Conservation (phyloP, 2,329 filamentous ascomycete genomes). For the Diplodia intermedia region DNA sequence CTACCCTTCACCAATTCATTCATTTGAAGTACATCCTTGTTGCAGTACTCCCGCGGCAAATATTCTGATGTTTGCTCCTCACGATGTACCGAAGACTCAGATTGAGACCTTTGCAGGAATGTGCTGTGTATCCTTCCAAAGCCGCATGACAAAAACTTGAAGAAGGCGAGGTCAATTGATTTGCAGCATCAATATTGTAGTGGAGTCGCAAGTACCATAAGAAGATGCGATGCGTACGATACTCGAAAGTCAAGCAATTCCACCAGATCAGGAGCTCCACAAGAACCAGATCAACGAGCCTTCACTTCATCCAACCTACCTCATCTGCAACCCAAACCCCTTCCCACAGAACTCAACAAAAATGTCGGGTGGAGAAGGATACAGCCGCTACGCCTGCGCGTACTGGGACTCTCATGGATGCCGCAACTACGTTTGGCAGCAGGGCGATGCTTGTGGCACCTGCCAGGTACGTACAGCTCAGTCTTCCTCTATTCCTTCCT, state of each 20-base stretch:
- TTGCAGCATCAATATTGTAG: not conserved
- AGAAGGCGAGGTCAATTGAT: not conserved
- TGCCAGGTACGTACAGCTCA: constrained; percentile 25
- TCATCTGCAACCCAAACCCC: not conserved
- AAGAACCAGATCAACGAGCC: not conserved
- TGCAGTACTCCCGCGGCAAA: too few relatives aligned
- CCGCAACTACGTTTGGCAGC: constrained; percentile 31
- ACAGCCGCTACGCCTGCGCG: constrained; percentile 26
- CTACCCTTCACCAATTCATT: too few relatives aligned
- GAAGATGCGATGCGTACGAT: not conserved
- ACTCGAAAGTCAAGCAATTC: not conserved
- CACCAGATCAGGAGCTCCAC: not conserved
- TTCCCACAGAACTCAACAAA: not conserved
- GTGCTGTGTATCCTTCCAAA: too few relatives aligned
- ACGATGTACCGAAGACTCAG: too few relatives aligned
- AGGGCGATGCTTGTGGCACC: constrained; percentile 26
- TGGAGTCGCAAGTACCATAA: not conserved
- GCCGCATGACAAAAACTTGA: too few relatives aligned
- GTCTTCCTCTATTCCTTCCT: not conserved
- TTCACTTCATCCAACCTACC: not conserved
- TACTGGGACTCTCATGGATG: constrained; percentile 25
- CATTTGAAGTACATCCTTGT: too few relatives aligned
- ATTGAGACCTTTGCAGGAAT: too few relatives aligned
- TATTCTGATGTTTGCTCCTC: too few relatives aligned
- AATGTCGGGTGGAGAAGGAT: constrained; percentile 29